Evolutionary conservation across 75 land plant species (phyloP), one percentile per base, ranked within the genome.

Genomic region (Pseudotsuga menziesii): DNA sequence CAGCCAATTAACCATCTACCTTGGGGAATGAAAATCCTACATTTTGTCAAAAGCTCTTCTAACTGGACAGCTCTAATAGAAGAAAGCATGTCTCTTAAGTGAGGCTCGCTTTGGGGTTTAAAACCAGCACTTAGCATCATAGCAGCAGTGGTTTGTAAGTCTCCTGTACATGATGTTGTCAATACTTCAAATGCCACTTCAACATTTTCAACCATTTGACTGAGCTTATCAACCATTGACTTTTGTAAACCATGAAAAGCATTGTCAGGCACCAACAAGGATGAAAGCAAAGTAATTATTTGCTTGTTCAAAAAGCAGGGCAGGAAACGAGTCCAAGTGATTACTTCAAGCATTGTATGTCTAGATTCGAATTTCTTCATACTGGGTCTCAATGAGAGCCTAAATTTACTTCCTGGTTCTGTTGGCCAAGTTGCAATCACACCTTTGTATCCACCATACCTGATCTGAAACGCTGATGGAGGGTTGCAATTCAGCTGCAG

Each of bases 371-470:
- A 96, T 71, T 96, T 96, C 56, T 84, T 79, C 99, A 96, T 96
- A 75, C 99, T 96, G 12, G 80, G 80, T 23, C 99, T 85, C 57
- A 90, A 60, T 44, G 82, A 87, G 23, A 96, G 85, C 59, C 83
- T 80, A 81, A 81, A 81, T 73, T 78, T 56, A 57, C 79, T 78
- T 36, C 73, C 80, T 6, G 90, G 83, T 4, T 76, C 61, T 20
- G 71, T 56, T 23, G 70, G 56, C 94, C 94, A 91, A 76, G 79
- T 75, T 41, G 93, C 94, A 48, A 94, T 85, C 29, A 96, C 95
- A 13, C 99, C 99, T 78, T 96, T 96, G 76, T 78, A 96, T 36
- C 99, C 99, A 58, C 90, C 99, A 86, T 90, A 96, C 58, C 99
- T 79, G 16, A 96, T 96, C 74, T 96, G 99, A 80, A 85, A 96